These are phyloP conservation scores for Vanderwaltozyma verrucispora DNA, from an alignment of 805 yeast species.

Conservation along the genomic window DNA sequence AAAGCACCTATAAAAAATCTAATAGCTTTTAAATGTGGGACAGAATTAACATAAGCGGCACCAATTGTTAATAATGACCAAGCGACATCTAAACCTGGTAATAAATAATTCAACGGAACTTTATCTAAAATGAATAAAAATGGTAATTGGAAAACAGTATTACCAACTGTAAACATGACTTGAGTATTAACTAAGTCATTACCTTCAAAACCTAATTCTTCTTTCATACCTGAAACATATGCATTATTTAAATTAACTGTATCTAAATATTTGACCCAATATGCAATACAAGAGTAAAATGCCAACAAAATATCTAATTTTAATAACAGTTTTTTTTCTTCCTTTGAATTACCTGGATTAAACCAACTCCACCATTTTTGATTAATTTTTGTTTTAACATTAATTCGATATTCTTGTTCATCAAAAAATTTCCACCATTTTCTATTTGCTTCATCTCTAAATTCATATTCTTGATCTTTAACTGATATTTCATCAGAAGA, in stretches of 20 bases:
- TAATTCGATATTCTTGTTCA: constrained; percentile 50
- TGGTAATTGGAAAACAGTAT: constrained; percentile 51
- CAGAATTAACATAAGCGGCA: constrained; percentile 36
- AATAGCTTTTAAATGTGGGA: constrained; percentile 41
- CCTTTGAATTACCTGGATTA: constrained; percentile 37
- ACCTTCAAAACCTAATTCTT: constrained; percentile 45
- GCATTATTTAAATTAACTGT: constrained; percentile 53
- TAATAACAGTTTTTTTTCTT: constrained; percentile 32
- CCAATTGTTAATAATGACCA: constrained; percentile 57
- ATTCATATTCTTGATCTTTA: constrained; percentile 23
- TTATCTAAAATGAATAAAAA: constrained; percentile 46
- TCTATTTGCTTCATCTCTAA: constrained; percentile 43
- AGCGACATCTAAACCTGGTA: constrained; percentile 41
- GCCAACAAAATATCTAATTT: constrained; percentile 45
- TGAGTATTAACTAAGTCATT: constrained; percentile 54
- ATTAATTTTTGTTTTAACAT: constrained; percentile 22
- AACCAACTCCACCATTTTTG: constrained; percentile 47
- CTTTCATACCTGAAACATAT: constrained; percentile 53
- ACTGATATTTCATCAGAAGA: neutral
- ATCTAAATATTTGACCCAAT: constrained; percentile 60
- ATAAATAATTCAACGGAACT: constrained; percentile 38
- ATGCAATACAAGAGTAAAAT: constrained; percentile 45
- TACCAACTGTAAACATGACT: constrained; percentile 49
- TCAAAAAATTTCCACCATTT: constrained; percentile 49
- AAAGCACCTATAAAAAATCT: constrained; percentile 56